These are phyloP conservation scores for Combretum micranthum DNA, from an alignment of 345 rosid genomes.

Conservation along the genomic window DNA sequence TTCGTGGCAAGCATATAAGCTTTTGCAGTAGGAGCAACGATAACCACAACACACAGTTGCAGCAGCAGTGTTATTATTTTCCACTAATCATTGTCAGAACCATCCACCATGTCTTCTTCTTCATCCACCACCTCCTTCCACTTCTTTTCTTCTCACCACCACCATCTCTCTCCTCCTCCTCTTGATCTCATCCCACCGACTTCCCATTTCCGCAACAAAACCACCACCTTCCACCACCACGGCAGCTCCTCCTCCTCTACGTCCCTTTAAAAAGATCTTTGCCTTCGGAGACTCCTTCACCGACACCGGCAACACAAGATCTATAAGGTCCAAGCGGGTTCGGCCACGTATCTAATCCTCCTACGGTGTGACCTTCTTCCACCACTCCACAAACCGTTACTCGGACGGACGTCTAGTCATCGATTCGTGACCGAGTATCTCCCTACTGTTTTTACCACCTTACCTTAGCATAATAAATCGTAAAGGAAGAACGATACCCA, in stretches of 20 bases:
- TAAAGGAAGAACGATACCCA: no score
- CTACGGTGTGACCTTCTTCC: constrained; percentile 75
- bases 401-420: constrained; percentile 79
- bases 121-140: constrained; percentile 11
- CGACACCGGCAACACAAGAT: constrained; percentile 84
- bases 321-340: constrained; percentile 70
- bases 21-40: no score
- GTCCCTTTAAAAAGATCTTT: no score
- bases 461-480: no score
- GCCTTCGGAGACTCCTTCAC: no score
- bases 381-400: no score
- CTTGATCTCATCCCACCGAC: constrained; percentile 35
- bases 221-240: no score
- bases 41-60: background rate
- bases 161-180: constrained; percentile 9
- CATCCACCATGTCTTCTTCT: background rate
- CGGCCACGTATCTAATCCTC: constrained; percentile 67
- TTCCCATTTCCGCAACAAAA: no score
- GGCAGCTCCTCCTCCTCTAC: no score
- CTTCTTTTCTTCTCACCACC: constrained; percentile 7
- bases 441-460: constrained; percentile 72
- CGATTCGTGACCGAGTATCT: constrained; percentile 72
- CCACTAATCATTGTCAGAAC: background rate
- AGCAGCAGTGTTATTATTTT: constrained; percentile 4
- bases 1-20: no score